Conservation (phyloP, 805 yeast genomes). For the Candida manassasensis region DNA sequence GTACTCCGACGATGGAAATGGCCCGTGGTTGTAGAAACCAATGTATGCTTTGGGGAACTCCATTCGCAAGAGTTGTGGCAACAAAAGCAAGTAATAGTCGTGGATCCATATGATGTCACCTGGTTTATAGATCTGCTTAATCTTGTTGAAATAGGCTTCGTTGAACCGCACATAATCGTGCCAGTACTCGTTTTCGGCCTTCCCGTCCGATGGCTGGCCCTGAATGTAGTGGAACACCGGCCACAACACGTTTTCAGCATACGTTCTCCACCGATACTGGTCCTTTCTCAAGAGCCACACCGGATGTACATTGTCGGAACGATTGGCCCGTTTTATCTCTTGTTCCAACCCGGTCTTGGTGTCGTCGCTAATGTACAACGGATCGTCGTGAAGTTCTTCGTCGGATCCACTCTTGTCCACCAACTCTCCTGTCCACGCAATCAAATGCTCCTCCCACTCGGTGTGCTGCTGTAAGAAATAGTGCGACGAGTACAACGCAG, state of each 20-base stretch:
- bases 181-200: conserved; percentile 70
- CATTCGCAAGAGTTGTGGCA: conserved; percentile 82
- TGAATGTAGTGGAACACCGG: conserved; percentile 92
- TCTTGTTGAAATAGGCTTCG: conserved; percentile 81
- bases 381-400: conserved; percentile 40
- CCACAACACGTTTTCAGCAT: conserved; percentile 90
- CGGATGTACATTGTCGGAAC: conserved; percentile 63
- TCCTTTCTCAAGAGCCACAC: conserved; percentile 82
- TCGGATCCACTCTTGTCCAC: conserved; percentile 37
- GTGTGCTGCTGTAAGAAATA: conserved; percentile 58
- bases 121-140: conserved; percentile 66
- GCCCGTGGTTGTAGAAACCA: conserved; percentile 79
- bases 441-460: conserved; percentile 80
- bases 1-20: conserved; percentile 94
- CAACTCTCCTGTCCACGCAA: conserved; percentile 96
- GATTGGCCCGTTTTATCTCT: conserved; percentile 42
- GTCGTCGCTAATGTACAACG: conserved; percentile 51
- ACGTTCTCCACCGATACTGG: conserved; percentile 80
- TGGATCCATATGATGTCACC: conserved; percentile 94
- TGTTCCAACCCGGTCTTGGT: conserved; percentile 51
- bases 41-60: conserved; percentile 67
- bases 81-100: conserved; percentile 75
- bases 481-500: conserved; percentile 77
- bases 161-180: conserved; percentile 85
- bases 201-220: conserved; percentile 65